Evolutionary conservation across 2,329 filamentous ascomycete genomes (phyloP).

Genomic region (Aspergillus thermomutatus): DNA sequence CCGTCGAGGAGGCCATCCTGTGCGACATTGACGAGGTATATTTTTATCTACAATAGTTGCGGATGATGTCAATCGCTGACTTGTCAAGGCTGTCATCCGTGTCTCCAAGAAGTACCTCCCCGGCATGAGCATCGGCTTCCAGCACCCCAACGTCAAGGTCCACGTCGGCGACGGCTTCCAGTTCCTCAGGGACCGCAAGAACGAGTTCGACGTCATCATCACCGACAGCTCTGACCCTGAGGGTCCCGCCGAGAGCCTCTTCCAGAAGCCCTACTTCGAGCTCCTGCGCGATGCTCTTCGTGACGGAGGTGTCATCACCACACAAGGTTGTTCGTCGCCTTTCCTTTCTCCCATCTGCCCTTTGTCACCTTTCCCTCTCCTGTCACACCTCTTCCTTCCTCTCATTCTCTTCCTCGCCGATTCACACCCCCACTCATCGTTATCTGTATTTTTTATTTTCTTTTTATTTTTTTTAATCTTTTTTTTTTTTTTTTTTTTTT

Average conservation of each 20-base stretch:
- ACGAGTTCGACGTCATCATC: slow-evolving; percentile 98
- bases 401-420: slow-evolving; percentile 8
- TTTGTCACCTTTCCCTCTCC: slow-evolving; percentile 12
- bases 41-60: background rate
- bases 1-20: slow-evolving; percentile 90
- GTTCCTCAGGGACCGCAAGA: slow-evolving; percentile 94
- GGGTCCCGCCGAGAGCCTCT: slow-evolving; percentile 90
- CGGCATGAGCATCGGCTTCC: slow-evolving; percentile 86
- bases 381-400: slow-evolving; percentile 64
- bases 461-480: too few relatives aligned
- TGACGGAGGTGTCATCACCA: slow-evolving; percentile 97
- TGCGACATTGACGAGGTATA: slow-evolving; percentile 94
- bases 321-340: slow-evolving; percentile 99
- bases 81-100: slow-evolving; percentile 77
- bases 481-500: slow-evolving; percentile 10
- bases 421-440: background rate
- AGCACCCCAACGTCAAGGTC: slow-evolving; percentile 88
- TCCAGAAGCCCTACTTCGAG: slow-evolving; percentile 99
- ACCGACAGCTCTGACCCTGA: slow-evolving; percentile 98
- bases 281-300: slow-evolving; percentile 84
- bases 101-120: slow-evolving; percentile 98
- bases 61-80: background rate
- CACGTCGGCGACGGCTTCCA: slow-evolving; percentile 98
- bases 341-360: slow-evolving; percentile 44
- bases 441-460: slow-evolving; percentile 6